Evolutionary conservation across 768 basidiomycete species (phyloP), one percentile per base, ranked within the genome.

Genomic region (Agrocybe pediades): DNA sequence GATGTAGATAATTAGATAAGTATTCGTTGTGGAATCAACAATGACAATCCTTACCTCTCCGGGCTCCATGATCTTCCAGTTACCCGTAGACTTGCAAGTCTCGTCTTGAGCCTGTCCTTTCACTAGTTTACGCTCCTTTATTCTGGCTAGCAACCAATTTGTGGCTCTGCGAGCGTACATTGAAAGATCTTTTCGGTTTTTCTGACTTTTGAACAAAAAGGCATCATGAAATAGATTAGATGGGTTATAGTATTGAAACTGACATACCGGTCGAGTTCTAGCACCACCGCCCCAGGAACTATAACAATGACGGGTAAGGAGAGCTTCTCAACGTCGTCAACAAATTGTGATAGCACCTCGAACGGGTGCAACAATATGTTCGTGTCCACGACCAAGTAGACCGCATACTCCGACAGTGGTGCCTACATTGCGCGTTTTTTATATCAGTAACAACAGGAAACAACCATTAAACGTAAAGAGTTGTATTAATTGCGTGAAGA

Each of bases 321-420:
- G 19, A 70, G 65, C 21, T 65, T 71, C 62, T 86, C 84, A 29
- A 84, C 73, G 64, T 88, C 86, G 9, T 76, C 73, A 40, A 86
- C 82, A 62, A 92, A 88, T 42, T 79, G 76, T 55, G 81, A 76
- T 55, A 92, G 68, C 33, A 82, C 75, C 49, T 84, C 82, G 54
- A 91, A 79, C 55, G 84, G 76, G 63, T 85, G 82, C 60, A 90
- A 68, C 23, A 94, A 73, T 56, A 92, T 81, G 60, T 93, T 94
- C 24, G 91, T 93, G 63, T 94, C 91, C 26, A 91, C 65, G 15
- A 93, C 80, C 46, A 92, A 62, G 59, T 79, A 81, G 16, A 72
- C 70, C 29, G 71, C 63, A 53, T 60, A 69, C 58, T 78, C 78
- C 6, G 71, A 69, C 30, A 74, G 56, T 29, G 79, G 74, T 9